phyloP scores from a whole-genome alignment of 108 stramenopile genomes.

The Conticribra guillardii region DNA sequence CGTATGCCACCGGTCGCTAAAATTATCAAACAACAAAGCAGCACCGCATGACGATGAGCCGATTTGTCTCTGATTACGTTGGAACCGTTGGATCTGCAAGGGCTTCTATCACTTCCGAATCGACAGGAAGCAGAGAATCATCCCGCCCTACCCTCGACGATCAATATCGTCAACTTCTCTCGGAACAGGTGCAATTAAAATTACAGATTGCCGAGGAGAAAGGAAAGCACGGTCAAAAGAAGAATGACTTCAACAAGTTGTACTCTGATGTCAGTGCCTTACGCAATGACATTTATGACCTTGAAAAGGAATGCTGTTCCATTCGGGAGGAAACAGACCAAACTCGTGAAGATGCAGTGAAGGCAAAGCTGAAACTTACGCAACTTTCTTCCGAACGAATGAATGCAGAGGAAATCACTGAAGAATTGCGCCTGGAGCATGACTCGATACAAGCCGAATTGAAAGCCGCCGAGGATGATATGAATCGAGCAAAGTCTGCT shows the following conservation, averaged over 20 bases:
- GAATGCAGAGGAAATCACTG: conserved; percentile 6
- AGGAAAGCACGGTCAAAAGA: conserved; percentile 16
- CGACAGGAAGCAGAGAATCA: conserved; percentile 3
- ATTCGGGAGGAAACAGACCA: conserved; percentile 14
- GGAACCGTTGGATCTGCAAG: not conserved
- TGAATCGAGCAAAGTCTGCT: not conserved
- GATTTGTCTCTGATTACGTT: not conserved
- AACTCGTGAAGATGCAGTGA: not conserved
- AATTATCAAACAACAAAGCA: not conserved
- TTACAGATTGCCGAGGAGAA: conserved; percentile 23
- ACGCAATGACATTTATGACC: conserved; percentile 5
- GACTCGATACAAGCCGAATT: conserved; percentile 9
- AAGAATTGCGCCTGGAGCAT: not conserved
- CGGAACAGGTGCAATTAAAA: conserved; percentile 21
- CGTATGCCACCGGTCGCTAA: too few relatives aligned
- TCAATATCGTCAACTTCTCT: conserved; percentile 15
- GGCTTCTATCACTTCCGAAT: not conserved
- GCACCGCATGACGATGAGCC: not conserved
- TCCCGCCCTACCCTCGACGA: conserved; percentile 9
- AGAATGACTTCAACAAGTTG: conserved; percentile 20
- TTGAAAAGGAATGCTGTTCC: conserved; percentile 13
- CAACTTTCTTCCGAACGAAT: conserved; percentile 10
- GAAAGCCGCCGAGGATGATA: conserved; percentile 5
- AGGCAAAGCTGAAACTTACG: conserved; percentile 8
- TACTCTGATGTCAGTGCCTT: conserved; percentile 7